Conservation (phyloP, 768 basidiomycete genomes). For the Boletus rubroflammeus region DNA sequence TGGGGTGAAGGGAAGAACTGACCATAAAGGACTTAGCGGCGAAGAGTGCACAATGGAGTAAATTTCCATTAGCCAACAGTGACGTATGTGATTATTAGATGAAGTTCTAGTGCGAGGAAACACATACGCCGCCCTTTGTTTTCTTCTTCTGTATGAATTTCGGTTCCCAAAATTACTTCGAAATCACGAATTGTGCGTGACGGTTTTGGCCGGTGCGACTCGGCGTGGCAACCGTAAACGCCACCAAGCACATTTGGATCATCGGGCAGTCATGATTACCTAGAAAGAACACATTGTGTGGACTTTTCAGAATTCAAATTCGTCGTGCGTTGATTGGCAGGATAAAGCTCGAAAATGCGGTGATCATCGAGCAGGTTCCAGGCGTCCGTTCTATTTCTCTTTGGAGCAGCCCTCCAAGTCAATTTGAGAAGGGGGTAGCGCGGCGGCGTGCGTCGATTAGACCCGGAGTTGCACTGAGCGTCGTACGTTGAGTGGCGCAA, state of each 20-base stretch:
- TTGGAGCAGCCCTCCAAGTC: neutral
- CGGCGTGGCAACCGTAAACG: neutral
- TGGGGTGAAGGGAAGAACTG: neutral
- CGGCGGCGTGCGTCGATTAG: slow-evolving; percentile 1
- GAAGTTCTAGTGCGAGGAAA: neutral
- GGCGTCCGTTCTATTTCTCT: neutral
- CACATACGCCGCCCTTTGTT: neutral
- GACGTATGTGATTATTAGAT: neutral
- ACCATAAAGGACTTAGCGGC: too few species aligned
- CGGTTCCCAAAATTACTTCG: neutral
- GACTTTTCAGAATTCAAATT: neutral
- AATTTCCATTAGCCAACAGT: neutral
- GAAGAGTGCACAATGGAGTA: neutral
- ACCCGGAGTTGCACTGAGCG: slow-evolving; percentile 5
- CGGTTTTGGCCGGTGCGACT: neutral
- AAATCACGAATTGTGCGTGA: too few species aligned
- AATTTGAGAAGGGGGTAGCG: neutral
- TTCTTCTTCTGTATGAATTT: neutral
- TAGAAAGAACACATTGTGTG: neutral
- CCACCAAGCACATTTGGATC: neutral
- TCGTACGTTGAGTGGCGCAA: slow-evolving; percentile 6
- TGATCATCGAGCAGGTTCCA: slow-evolving; percentile 2
- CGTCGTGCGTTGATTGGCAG: slow-evolving; percentile 4
- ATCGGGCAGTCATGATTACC: neutral
- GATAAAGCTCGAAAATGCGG: slow-evolving; percentile 1